Evolutionary conservation across 768 basidiomycete species (phyloP).

Genomic region (Amanita phalloides): DNA sequence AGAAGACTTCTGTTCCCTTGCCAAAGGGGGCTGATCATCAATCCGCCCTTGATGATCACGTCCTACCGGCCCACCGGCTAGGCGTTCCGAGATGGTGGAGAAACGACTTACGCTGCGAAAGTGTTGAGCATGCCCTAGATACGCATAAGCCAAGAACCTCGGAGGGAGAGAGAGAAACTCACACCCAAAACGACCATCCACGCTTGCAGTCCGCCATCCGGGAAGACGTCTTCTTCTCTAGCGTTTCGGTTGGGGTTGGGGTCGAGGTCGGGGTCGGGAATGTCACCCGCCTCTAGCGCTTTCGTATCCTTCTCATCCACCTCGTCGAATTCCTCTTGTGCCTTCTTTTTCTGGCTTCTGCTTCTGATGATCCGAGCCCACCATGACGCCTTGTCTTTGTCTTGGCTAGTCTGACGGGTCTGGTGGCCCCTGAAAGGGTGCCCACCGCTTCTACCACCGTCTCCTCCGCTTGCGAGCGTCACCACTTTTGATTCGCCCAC

Average conservation of each 20-base stretch:
- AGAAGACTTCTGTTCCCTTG: too few species aligned
- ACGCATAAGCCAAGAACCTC: neutral
- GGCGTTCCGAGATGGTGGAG: neutral
- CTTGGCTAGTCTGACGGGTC: neutral
- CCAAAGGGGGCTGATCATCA: neutral
- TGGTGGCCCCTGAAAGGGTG: too few species aligned
- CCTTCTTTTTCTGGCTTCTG: neutral
- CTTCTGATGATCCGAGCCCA: neutral
- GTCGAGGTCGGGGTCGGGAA: too few species aligned
- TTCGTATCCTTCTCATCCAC: neutral
- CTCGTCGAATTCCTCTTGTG: neutral
- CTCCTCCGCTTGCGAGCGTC: neutral
- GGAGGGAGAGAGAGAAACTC: constrained; percentile 8
- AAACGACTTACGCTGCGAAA: constrained; percentile 29
- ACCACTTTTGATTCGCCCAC: neutral
- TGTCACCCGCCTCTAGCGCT: neutral
- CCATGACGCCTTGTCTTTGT: neutral
- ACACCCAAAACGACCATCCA: constrained; percentile 36
- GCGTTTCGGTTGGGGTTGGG: too few species aligned
- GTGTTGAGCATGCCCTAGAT: constrained; percentile 33
- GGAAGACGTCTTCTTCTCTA: constrained; percentile 13
- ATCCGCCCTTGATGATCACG: too few species aligned
- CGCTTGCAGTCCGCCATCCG: constrained; percentile 33
- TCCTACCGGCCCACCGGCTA: neutral
- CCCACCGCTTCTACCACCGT: too few species aligned